These are phyloP conservation scores for Furcasterigmium furcatum DNA, from an alignment of 2,329 filamentous ascomycete species.

Conservation along the genomic window DNA sequence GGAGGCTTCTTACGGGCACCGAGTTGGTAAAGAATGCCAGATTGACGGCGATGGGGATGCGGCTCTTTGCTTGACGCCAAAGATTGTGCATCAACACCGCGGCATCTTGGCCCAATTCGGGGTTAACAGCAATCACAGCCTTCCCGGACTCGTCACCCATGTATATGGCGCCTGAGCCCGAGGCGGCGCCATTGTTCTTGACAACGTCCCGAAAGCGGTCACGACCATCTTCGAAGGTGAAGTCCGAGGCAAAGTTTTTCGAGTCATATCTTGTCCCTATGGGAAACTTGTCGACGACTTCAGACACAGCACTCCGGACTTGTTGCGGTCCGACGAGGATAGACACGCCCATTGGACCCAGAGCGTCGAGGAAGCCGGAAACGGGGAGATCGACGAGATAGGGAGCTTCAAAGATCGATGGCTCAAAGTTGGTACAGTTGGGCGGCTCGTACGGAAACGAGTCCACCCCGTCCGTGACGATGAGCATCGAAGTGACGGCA, in stretches of 20 bases:
- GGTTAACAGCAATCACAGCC: constrained; percentile 6
- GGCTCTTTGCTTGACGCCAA: constrained; percentile 7
- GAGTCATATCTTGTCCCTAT: constrained; percentile 5
- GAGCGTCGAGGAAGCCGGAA: background rate
- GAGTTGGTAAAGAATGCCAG: constrained; percentile 8
- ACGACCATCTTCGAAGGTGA: constrained; percentile 41
- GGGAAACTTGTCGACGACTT: constrained; percentile 6
- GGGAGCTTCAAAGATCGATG: background rate
- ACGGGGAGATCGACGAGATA: background rate
- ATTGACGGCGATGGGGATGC: constrained; percentile 6
- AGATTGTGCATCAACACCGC: constrained; percentile 9
- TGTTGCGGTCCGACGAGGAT: background rate
- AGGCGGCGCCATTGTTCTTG: constrained; percentile 20
- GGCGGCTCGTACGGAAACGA: background rate
- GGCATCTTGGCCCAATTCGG: background rate
- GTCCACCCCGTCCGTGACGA: background rate
- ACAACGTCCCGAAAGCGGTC: constrained; percentile 52
- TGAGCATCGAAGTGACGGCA: background rate
- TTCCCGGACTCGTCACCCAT: constrained; percentile 8
- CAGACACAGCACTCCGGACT: background rate
- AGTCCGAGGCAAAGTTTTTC: constrained; percentile 13
- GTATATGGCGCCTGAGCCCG: constrained; percentile 6
- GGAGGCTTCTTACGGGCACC: background rate
- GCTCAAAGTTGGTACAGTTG: background rate
- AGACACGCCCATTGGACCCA: background rate